Evolutionary conservation across 106 monocot species (phyloP).

Genomic region (Vanilla planifolia): DNA sequence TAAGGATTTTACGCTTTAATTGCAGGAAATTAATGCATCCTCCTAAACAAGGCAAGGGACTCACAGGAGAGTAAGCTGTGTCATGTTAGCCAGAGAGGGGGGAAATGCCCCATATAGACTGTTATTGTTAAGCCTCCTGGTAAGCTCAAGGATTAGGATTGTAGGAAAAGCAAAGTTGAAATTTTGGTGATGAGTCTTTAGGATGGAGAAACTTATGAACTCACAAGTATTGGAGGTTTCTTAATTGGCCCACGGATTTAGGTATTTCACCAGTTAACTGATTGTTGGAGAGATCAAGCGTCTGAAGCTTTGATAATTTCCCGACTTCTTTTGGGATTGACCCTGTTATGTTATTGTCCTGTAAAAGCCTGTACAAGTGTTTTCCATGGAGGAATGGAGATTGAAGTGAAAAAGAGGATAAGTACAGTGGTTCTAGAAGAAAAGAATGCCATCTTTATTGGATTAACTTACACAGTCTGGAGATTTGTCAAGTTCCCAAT

Average conservation of each 20-base stretch:
- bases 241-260: conserved; percentile 49
- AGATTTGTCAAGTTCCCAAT: conserved; percentile 82
- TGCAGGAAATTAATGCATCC: background rate
- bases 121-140: conserved; percentile 72
- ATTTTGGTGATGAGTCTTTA: no score
- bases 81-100: conserved; percentile 30
- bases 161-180: no score
- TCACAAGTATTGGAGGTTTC: conserved; percentile 72
- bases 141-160: no score
- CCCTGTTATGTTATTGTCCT: conserved; percentile 50
- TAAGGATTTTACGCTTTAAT: background rate
- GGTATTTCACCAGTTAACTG: conserved; percentile 60
- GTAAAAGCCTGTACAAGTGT: conserved; percentile 39
- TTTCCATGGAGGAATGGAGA: background rate
- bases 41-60: conserved; percentile 5
- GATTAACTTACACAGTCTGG: conserved; percentile 48
- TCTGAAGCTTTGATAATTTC: conserved; percentile 33
- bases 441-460: background rate
- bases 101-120: conserved; percentile 50
- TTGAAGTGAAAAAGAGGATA: background rate
- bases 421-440: no score
- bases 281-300: conserved; percentile 57
- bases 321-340: conserved; percentile 35
- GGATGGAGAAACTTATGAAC: conserved; percentile 8
- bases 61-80: conserved; percentile 42